Base-by-base conservation (phyloP, 2,329 filamentous ascomycete genomes). In the Ceratocystis harringtonii region DNA sequence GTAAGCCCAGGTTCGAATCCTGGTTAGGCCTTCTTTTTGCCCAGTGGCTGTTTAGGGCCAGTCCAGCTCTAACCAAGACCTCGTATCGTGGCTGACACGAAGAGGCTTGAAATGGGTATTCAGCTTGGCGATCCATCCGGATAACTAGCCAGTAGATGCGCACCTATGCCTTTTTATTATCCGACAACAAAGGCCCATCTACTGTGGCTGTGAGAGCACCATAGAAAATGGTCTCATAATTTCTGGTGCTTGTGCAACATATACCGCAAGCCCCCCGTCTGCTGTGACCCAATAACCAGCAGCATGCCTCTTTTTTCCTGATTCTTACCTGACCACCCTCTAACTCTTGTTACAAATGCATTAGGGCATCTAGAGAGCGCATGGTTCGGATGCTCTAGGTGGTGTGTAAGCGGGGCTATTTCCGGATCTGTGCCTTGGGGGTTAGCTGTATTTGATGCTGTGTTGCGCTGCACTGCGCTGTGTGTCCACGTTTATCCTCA, bases 1-100 rank as follows among this genome's bases (percentile, higher is more conserved):
- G 65, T 66, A 66, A 66, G 60, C 65, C 65, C 65, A 66, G 65
- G 65, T 66, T 66, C 65, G 65, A 66, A 66, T 66, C 65, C 65
- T 66, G 65, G 65, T 66, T 66, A 57, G 65, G 65, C 65, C 65
- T 66, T 52, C 6, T 30, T 12, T 52, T 52, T 41, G 36, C 10
- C 10, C 12, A 3, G 12, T 4, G 1, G 32, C 52, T 57, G 28
- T 57, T 32, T 57, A 28, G 4, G 28, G 4, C n/a, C 28, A n/a
- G 25, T 28, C 50, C 19, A 4, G 52, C 7, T 17, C 1, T 28
- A 4, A 8, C n/a, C 4, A 19, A 52, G 48, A 15, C 15, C 52
- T 58, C 28, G 52, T 32, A 32, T 58, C 28, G 52, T 58, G 28
- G 52, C 52, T 58, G 52, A 58, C 28, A 32, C 28, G 52, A 58